phyloP scores from a whole-genome alignment of 768 basidiomycete genomes.

The Leccinum incarnatum region DNA sequence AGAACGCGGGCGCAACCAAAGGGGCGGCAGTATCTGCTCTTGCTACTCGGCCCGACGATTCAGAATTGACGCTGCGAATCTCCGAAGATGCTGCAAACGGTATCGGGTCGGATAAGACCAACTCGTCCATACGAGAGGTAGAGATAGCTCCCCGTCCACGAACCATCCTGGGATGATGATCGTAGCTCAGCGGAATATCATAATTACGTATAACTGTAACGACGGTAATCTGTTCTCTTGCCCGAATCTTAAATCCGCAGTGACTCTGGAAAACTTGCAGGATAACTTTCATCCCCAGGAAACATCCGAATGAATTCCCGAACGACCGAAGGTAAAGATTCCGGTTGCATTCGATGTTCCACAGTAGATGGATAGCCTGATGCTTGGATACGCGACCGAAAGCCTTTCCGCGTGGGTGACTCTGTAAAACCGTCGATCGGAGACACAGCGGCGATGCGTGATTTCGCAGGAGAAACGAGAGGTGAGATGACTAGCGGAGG shows the following conservation, averaged over 20 bases:
- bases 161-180: slow-evolving; percentile 3
- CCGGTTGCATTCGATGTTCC: slow-evolving; percentile 1
- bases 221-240: neutral
- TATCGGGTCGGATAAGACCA: slow-evolving; percentile 18
- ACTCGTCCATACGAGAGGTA: slow-evolving; percentile 11
- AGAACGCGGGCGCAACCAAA: slow-evolving; percentile 12
- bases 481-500: slow-evolving; percentile 23
- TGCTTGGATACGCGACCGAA: slow-evolving; percentile 2
- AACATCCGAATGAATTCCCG: slow-evolving; percentile 34
- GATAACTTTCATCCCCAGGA: slow-evolving; percentile 34
- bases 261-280: slow-evolving; percentile 33
- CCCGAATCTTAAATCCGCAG: slow-evolving; percentile 14
- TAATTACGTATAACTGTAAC: neutral
- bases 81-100: slow-evolving; percentile 17
- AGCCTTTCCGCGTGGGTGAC: slow-evolving; percentile 9
- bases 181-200: neutral
- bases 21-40: slow-evolving; percentile 15
- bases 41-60: slow-evolving; percentile 17
- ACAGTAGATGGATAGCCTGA: neutral
- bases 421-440: slow-evolving; percentile 1
- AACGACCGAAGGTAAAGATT: slow-evolving; percentile 28
- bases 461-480: slow-evolving; percentile 27
- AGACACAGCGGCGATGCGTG: slow-evolving; percentile 5
- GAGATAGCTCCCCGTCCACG: slow-evolving; percentile 14
- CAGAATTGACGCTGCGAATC: slow-evolving; percentile 25